Conservation (phyloP, 2,329 filamentous ascomycete genomes). For the Sclerotinia sclerotiorum region DNA sequence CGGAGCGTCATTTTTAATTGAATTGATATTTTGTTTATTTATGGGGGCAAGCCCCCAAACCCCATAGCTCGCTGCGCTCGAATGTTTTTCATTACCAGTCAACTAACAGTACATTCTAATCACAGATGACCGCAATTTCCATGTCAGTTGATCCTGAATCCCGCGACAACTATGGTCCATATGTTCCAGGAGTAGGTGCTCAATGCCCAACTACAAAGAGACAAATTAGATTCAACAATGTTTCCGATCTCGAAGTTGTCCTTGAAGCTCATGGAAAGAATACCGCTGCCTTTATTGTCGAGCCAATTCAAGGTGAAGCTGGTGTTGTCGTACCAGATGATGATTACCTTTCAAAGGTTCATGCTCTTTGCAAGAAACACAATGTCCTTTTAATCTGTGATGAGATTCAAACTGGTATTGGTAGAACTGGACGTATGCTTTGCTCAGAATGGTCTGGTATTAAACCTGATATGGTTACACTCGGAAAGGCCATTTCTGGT, state of each 20-base stretch:
- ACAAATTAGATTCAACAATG: conserved; percentile 82
- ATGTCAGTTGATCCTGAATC: conserved; percentile 95
- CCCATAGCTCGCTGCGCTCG: conserved; percentile 11
- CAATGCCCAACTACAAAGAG: conserved; percentile 72
- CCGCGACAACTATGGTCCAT: conserved; percentile 91
- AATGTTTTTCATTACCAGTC: background rate
- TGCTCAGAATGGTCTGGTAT: conserved; percentile 94
- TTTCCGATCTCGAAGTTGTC: conserved; percentile 74
- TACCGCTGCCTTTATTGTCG: conserved; percentile 89
- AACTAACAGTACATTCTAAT: background rate
- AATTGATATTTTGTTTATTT: background rate
- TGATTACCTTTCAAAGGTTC: conserved; percentile 77
- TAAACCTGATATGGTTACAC: conserved; percentile 90
- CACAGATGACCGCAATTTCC: conserved; percentile 81
- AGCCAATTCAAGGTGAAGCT: conserved; percentile 96
- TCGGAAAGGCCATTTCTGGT: conserved; percentile 96
- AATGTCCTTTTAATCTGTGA: conserved; percentile 96
- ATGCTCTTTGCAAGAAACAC: conserved; percentile 88
- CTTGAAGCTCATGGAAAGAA: conserved; percentile 79
- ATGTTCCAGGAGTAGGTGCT: conserved; percentile 84
- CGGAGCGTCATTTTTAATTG: conserved; percentile 5
- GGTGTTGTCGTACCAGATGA: conserved; percentile 94
- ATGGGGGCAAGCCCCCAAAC: conserved; percentile 14
- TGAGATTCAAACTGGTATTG: conserved; percentile 98
- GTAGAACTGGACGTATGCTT: conserved; percentile 88